A percentile compares a stretch with the other conserved stretches of the same genome.
Conservation (phyloP, 108 stramenopile genomes). For the Cyclotella baltica region DNA sequence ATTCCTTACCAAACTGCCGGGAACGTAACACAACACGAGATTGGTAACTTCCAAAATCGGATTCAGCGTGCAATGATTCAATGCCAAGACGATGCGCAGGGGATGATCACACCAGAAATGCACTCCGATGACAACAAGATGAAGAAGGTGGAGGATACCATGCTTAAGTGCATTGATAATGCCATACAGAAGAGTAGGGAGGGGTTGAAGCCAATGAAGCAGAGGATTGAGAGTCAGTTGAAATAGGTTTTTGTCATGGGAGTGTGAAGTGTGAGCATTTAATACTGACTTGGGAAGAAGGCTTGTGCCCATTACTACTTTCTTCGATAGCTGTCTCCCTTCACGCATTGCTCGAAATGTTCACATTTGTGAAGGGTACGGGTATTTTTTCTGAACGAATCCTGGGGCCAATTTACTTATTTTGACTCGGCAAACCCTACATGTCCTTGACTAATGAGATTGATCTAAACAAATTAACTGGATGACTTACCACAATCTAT, state of each 20-base stretch:
- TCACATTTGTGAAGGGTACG: too few relatives aligned
- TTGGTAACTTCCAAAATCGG: conserved; percentile 83
- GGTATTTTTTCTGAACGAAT: too few relatives aligned
- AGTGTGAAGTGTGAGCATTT: too few relatives aligned
- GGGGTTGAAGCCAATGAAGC: conserved; percentile 81
- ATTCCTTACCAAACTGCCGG: conserved; percentile 75
- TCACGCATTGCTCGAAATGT: too few relatives aligned
- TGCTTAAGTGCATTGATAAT: conserved; percentile 74
- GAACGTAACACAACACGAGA: conserved; percentile 78
- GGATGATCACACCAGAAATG: conserved; percentile 75
- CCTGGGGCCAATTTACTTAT: too few relatives aligned
- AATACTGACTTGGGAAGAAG: too few relatives aligned
- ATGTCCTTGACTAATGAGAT: too few relatives aligned
- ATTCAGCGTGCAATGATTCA: conserved; percentile 83
- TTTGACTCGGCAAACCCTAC: too few relatives aligned
- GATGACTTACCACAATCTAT: too few relatives aligned
- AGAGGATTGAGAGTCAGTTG: conserved; percentile 64
- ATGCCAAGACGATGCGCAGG: conserved; percentile 87
- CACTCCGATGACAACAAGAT: conserved; percentile 75
- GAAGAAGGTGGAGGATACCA: conserved; percentile 68
- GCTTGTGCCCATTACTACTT: too few relatives aligned
- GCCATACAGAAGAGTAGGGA: conserved; percentile 75
- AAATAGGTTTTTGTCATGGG: neutral
- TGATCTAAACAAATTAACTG: too few relatives aligned
- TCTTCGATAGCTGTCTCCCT: too few relatives aligned